Evolutionary conservation across 306 rosid genomes (phyloP).

Genomic region (Begonia loranthoides): DNA sequence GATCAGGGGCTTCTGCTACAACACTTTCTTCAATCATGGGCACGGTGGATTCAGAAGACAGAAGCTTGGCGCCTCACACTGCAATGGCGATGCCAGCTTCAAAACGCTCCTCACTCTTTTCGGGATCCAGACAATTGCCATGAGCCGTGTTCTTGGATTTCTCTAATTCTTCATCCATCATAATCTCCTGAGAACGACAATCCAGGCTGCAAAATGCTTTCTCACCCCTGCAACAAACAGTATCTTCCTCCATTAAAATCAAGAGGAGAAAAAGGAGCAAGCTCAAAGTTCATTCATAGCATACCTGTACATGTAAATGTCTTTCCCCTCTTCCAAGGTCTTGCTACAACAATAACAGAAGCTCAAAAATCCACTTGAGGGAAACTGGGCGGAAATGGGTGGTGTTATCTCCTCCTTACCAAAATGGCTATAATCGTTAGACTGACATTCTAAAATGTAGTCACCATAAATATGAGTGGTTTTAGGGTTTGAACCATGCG

Average conservation of each 20-base stretch:
- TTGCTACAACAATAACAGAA: slow-evolving; percentile 63
- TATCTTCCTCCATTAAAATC: not conserved
- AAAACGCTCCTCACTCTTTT: slow-evolving; percentile 24
- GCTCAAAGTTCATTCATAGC: slow-evolving; percentile 8
- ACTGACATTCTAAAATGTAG: slow-evolving; percentile 51
- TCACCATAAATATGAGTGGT: slow-evolving; percentile 78
- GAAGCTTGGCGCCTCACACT: slow-evolving; percentile 16
- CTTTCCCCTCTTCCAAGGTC: slow-evolving; percentile 67
- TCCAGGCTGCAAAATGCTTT: slow-evolving; percentile 70
- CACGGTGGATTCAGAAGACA: slow-evolving; percentile 7
- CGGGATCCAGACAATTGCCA: slow-evolving; percentile 22
- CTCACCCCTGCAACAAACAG: slow-evolving; percentile 59
- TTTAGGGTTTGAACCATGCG: slow-evolving; percentile 71
- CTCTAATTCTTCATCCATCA: slow-evolving; percentile 62
- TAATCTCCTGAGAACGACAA: slow-evolving; percentile 62
- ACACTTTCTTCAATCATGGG: slow-evolving; percentile 14
- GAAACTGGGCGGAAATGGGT: slow-evolving; percentile 21
- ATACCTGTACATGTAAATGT: slow-evolving; percentile 81
- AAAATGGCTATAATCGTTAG: slow-evolving; percentile 22
- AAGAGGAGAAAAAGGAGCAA: not conserved
- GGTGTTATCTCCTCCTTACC: slow-evolving; percentile 24
- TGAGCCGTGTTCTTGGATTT: slow-evolving; percentile 18
- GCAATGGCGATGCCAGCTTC: slow-evolving; percentile 35
- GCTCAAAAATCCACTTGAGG: slow-evolving; percentile 48
- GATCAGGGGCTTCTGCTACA: slow-evolving; percentile 39